These are phyloP conservation scores for Noccaea caerulescens DNA, from an alignment of 345 rosid species.

Conservation along the genomic window DNA sequence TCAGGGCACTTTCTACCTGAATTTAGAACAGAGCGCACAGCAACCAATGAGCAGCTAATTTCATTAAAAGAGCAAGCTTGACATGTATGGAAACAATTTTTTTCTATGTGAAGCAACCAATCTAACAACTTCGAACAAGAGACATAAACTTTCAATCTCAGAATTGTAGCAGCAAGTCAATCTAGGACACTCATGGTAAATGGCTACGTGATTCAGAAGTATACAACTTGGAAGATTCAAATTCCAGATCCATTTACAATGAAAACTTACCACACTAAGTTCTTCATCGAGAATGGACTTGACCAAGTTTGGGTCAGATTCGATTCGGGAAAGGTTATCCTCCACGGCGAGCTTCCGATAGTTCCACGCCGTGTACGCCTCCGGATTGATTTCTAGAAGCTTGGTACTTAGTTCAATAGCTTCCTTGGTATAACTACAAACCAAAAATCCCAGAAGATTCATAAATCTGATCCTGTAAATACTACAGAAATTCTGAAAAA, in stretches of 20 bases:
- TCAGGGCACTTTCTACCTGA: constrained; percentile 80
- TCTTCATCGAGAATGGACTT: constrained; percentile 69
- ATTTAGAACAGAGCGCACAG: constrained; percentile 13
- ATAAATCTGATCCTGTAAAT: not conserved
- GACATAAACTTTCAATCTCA: not conserved
- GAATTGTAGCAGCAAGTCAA: not conserved
- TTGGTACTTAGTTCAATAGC: constrained; percentile 76
- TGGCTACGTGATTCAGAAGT: not conserved
- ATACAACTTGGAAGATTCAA: not conserved
- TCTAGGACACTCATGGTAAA: not conserved
- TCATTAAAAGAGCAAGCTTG: not conserved
- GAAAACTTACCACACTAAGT: constrained; percentile 62
- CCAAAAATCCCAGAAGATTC: not conserved
- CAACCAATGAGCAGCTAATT: not conserved
- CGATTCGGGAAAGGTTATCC: constrained; percentile 48
- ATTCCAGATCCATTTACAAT: constrained; percentile 9
- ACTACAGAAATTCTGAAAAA: no score
- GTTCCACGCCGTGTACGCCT: constrained; percentile 90
- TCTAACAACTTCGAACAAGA: not conserved
- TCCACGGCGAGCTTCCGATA: constrained; percentile 82
- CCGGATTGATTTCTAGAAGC: constrained; percentile 85
- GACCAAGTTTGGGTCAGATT: constrained; percentile 50
- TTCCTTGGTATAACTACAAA: constrained; percentile 72
- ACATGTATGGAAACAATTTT: not conserved
- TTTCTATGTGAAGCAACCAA: not conserved